phyloP scores from a whole-genome alignment of 2,329 filamentous ascomycete genomes.

The Beauveria varroae region DNA sequence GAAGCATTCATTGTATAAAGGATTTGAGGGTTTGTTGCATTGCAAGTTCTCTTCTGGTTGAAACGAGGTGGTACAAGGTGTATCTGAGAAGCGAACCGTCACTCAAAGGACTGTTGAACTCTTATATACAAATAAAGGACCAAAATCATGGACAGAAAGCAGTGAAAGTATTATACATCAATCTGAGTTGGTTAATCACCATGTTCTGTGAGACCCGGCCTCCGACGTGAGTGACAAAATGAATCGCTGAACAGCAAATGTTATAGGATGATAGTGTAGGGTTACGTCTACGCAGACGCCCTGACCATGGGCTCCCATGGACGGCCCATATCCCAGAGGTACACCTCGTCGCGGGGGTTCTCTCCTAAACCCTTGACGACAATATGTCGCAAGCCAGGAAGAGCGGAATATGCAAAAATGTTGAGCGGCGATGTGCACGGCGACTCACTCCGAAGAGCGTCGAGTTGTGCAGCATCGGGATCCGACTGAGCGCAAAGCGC shows the following conservation, averaged over 20 bases:
- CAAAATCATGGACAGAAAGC: not conserved
- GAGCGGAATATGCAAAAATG: slow-evolving; percentile 19
- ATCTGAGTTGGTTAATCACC: not conserved
- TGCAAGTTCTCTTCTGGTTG: not conserved
- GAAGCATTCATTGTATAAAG: slow-evolving; percentile 9
- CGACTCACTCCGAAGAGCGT: slow-evolving; percentile 20
- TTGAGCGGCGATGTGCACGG: slow-evolving; percentile 19
- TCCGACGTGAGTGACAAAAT: slow-evolving; percentile 4
- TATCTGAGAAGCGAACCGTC: slow-evolving; percentile 1
- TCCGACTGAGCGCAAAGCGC: slow-evolving; percentile 23
- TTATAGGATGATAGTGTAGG: not conserved
- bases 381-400: slow-evolving; percentile 26
- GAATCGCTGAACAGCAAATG: slow-evolving; percentile 2
- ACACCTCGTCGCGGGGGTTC: slow-evolving; percentile 28
- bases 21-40: not conserved
- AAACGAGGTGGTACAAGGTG: not conserved
- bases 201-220: not conserved
- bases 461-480: slow-evolving; percentile 21
- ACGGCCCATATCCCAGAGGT: slow-evolving; percentile 32
- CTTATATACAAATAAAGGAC: not conserved
- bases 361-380: slow-evolving; percentile 28
- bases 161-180: slow-evolving; percentile 6
- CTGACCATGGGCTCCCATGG: slow-evolving; percentile 38
- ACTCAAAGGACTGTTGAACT: not conserved
- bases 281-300: slow-evolving; percentile 23